Percentiles rank a stretch among this genome's conserved stretches.
phyloP scores from a whole-genome alignment of 2,329 filamentous ascomycete genomes.

The Pyrenochaeta sp. region DNA sequence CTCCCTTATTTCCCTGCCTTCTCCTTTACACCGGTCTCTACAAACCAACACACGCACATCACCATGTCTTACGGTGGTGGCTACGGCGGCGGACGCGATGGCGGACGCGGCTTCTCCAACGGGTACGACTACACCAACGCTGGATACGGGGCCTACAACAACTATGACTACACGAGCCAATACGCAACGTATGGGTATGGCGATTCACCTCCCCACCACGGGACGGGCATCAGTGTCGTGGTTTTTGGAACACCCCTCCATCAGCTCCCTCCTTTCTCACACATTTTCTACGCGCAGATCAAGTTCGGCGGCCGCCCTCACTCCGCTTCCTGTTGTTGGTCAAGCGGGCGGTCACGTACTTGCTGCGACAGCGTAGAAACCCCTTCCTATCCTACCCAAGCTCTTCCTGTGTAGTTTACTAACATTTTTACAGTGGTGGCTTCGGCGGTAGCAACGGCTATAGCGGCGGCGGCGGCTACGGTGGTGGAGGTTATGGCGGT shows the following conservation, averaged over 20 bases:
- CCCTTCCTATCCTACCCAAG: conserved; percentile 23
- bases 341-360: conserved; percentile 33
- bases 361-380: conserved; percentile 41
- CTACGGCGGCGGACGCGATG: conserved; percentile 54
- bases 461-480: conserved; percentile 62
- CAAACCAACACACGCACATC: conserved; percentile 38
- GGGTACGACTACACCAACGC: conserved; percentile 57
- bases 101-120: conserved; percentile 61
- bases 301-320: conserved; percentile 32
- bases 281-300: conserved; percentile 39
- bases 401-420: conserved; percentile 20
- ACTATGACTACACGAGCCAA: conserved; percentile 57
- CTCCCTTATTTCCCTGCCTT: conserved; percentile 25
- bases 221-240: conserved; percentile 50
- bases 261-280: conserved; percentile 37
- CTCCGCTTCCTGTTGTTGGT: conserved; percentile 27
- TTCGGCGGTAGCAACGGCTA: conserved; percentile 32
- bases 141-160: conserved; percentile 54
- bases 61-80: conserved; percentile 74
- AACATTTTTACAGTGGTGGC: conserved; percentile 41
- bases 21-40: conserved; percentile 43
- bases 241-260: conserved; percentile 39
- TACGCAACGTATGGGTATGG: conserved; percentile 56
- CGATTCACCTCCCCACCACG: conserved; percentile 43
- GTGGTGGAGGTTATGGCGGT: conserved; percentile 63